Percentiles rank a stretch among this genome's conserved stretches.
Conservation (phyloP, 2,329 filamentous ascomycete species). For the Rachicladosporium sp. region DNA sequence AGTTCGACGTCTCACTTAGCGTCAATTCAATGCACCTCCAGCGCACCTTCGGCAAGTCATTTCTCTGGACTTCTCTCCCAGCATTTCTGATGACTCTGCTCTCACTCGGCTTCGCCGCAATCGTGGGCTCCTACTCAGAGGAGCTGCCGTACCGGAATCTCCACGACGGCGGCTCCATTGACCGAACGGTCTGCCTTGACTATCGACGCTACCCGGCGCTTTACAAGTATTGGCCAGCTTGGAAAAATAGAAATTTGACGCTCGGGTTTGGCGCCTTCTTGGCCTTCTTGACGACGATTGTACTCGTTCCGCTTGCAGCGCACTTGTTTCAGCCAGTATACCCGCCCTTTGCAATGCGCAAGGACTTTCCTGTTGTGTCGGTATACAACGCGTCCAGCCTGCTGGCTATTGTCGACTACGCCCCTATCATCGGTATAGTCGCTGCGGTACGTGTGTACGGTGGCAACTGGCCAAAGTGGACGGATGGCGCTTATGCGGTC, state of each 20-base stretch:
- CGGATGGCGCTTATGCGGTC: background rate
- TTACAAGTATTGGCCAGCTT: background rate
- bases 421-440: background rate
- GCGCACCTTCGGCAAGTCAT: background rate
- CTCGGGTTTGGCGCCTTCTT: background rate
- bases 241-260: background rate
- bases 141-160: background rate
- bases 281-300: background rate
- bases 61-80: slow-evolving; percentile 1
- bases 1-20: background rate
- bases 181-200: background rate
- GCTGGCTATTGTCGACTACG: background rate
- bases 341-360: background rate
- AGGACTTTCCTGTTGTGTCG: background rate
- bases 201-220: background rate
- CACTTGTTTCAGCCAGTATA: background rate
- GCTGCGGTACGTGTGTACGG: background rate
- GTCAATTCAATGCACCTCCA: background rate
- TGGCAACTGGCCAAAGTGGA: background rate
- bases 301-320: background rate
- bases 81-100: background rate
- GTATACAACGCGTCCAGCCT: background rate
- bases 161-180: background rate
- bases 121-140: background rate
- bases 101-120: background rate